These are phyloP conservation scores for Bruguiera hainesii DNA, from an alignment of 441 rosid species.

Conservation along the genomic window DNA sequence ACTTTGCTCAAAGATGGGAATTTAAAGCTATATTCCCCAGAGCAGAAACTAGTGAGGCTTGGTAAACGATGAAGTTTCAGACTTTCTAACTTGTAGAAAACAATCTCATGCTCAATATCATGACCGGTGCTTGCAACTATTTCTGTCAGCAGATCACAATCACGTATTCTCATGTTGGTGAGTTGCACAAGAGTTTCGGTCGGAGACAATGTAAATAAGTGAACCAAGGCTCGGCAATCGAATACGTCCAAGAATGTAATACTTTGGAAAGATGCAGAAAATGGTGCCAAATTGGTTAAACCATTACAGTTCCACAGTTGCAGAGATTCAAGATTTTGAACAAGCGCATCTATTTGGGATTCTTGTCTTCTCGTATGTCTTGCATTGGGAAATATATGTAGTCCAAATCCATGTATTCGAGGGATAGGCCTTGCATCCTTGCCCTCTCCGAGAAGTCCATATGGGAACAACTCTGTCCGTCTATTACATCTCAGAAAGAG, in stretches of 20 bases:
- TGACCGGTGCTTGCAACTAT: neutral
- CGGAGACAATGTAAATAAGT: constrained; percentile 13
- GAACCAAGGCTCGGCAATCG: neutral
- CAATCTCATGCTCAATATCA: neutral
- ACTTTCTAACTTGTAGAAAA: constrained; percentile 4
- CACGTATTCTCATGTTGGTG: neutral
- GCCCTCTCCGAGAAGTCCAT: neutral
- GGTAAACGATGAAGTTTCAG: constrained; percentile 12
- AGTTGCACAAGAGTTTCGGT: constrained; percentile 19
- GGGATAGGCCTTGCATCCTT: neutral
- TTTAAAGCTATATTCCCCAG: constrained; percentile 6
- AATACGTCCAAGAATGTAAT: neutral
- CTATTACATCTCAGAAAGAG: neutral
- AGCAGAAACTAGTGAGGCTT: constrained; percentile 25
- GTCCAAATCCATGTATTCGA: neutral
- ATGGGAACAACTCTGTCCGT: constrained; percentile 11
- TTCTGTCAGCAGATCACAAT: neutral
- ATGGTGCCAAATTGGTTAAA: constrained; percentile 14
- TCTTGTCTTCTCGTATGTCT: constrained; percentile 4
- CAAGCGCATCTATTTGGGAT: neutral
- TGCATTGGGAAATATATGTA: neutral
- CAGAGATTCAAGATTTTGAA: constrained; percentile 4
- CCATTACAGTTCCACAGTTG: neutral
- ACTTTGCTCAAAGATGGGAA: constrained; percentile 19
- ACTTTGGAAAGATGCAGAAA: constrained; percentile 12